These are phyloP conservation scores for Starmera quercuum DNA, from an alignment of 805 yeast genomes.

Conservation along the genomic window DNA sequence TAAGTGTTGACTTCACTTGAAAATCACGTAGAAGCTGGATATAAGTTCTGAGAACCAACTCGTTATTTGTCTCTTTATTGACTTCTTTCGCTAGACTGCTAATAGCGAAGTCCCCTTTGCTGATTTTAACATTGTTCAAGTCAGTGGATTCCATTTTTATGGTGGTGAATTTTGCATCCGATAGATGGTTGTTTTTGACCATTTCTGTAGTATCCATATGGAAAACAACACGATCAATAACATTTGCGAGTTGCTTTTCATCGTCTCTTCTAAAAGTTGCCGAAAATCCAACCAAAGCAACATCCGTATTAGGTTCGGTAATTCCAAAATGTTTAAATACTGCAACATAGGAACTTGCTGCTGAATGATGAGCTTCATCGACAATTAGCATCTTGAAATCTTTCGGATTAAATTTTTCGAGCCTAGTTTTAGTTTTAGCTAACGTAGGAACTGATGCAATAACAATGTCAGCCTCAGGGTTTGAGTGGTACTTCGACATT, in stretches of 20 bases:
- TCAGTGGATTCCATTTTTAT: constrained; percentile 40
- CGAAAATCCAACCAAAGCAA: constrained; percentile 73
- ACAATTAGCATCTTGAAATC: constrained; percentile 69
- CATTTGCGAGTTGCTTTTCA: constrained; percentile 44
- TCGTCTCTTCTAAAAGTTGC: constrained; percentile 86
- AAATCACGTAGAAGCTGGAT: constrained; percentile 32
- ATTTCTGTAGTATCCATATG: constrained; percentile 58
- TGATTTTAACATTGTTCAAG: constrained; percentile 22
- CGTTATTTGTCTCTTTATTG: constrained; percentile 46
- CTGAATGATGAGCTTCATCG: constrained; percentile 93
- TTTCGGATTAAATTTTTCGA: constrained; percentile 44
- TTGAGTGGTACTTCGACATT: constrained; percentile 48
- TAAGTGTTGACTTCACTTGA: constrained; percentile 51
- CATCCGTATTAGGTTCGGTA: constrained; percentile 26
- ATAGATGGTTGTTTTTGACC: constrained; percentile 62
- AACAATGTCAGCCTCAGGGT: constrained; percentile 47
- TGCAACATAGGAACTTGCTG: constrained; percentile 56
- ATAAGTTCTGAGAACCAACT: constrained; percentile 47
- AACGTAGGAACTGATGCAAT: constrained; percentile 76
- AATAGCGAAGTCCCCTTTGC: constrained; percentile 46
- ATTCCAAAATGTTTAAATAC: constrained; percentile 48
- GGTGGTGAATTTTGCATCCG: constrained; percentile 58
- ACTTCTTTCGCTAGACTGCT: constrained; percentile 45
- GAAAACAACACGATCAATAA: constrained; percentile 68
- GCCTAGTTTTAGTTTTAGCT: constrained; percentile 32